phyloP scores from a whole-genome alignment of 352 stramenopile species.

The Paralagenidium karlingii region DNA sequence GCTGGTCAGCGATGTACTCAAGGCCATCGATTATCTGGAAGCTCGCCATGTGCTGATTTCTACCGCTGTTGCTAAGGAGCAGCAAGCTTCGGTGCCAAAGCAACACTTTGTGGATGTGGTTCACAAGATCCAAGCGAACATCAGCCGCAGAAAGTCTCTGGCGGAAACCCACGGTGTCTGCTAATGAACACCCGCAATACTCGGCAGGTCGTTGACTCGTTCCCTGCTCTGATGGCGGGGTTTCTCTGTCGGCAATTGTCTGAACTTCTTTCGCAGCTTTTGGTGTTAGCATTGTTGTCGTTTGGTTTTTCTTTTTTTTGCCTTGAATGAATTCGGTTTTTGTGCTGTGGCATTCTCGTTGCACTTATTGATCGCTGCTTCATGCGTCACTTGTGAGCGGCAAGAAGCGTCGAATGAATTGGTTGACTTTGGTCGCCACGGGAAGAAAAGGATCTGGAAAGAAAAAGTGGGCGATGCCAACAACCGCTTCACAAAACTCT shows the following conservation, averaged over 20 bases:
- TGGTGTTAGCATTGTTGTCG: no score
- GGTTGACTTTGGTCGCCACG: slow-evolving; percentile 32
- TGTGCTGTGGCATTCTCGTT: no score
- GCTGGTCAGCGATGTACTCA: slow-evolving; percentile 76
- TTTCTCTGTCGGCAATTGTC: no score
- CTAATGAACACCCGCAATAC: no score
- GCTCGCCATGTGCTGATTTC: slow-evolving; percentile 63
- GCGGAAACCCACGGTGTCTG: slow-evolving; percentile 74
- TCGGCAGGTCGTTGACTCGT: no score
- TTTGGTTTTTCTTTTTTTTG: no score
- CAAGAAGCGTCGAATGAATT: slow-evolving; percentile 59
- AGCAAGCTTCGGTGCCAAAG: no score
- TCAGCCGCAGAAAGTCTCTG: slow-evolving; percentile 64
- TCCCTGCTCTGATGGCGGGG: no score
- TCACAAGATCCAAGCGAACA: slow-evolving; percentile 44
- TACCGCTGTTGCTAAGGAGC: slow-evolving; percentile 59
- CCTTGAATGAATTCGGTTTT: no score
- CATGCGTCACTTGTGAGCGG: no score
- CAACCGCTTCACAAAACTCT: slow-evolving; percentile 58
- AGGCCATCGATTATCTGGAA: slow-evolving; percentile 70
- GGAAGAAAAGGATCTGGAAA: slow-evolving; percentile 54
- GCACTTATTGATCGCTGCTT: no score
- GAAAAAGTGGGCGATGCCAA: slow-evolving; percentile 34
- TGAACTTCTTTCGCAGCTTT: no score
- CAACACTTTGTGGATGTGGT: slow-evolving; percentile 53